Evolutionary conservation across 352 stramenopile species (phyloP), one percentile per base, ranked within the genome.

Genomic region (Pythium sp.): DNA sequence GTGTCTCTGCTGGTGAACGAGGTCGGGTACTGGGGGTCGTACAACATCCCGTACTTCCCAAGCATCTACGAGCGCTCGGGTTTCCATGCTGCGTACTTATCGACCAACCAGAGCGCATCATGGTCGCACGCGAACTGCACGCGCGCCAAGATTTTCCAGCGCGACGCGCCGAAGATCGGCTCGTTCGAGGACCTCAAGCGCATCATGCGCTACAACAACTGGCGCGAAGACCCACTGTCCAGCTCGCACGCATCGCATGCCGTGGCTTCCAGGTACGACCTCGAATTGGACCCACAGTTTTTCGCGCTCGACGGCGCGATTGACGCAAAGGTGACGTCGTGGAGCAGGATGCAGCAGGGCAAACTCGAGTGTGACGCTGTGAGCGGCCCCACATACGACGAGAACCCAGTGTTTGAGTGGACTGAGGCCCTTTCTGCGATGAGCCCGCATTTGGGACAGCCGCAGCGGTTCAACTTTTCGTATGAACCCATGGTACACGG

Each of bases 41-140:
- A 93, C 76, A 96, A 94, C 68, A 82, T 94, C n/a, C 86, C 89
- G 3, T 95, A 89, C 72, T 93, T 92, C 55, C 38, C 61, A 0
- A 72, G 72, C 20, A 79, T 91, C 32, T 94, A 93, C 68, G 56
- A 78, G 38, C 65, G 70, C 22, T 86, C 78, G 12, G 87, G 87
- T 1, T 93, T 90, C 67, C 66, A 64, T 7, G 49, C 61, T 8
- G 78, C 74, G 60, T 82, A 71, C 71, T 62, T 72, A 12, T 61
- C 70, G 22, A 81, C 57, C 11, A 81, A 87, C 60, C 30, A 76
- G 11, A 78, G 62, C 20, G 59, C 69, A 7, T 80, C 72, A 7
- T 89, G 75, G 72, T 84, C 72, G 30, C 75, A 89, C 59, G 58
- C 73, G 5, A 65, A 83, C 47, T 81, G 75, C 38, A 68, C 82